A percentile compares a stretch with the other conserved stretches of the same genome.
These are phyloP conservation scores for Artemisia annua DNA, from an alignment of 129 eudicot species.

Conservation along the genomic window DNA sequence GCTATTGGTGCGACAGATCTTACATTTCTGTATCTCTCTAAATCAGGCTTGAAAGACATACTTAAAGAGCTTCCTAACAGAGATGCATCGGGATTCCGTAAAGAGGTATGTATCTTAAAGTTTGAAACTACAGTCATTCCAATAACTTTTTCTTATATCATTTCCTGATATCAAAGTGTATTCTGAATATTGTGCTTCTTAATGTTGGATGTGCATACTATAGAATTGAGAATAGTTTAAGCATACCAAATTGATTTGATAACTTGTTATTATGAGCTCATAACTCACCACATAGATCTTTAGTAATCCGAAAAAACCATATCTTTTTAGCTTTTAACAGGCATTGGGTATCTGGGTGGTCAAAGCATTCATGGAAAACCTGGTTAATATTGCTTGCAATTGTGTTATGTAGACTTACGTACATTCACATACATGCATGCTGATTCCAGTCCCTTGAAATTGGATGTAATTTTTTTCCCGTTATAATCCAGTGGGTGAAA, in stretches of 20 bases:
- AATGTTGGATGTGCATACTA: conserved; percentile 7
- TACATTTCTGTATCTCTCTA: conserved; percentile 1
- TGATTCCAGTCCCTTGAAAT: too few relatives aligned
- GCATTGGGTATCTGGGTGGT: neutral
- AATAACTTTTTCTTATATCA: neutral
- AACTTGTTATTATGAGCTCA: neutral
- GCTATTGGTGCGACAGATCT: neutral
- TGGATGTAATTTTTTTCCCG: neutral
- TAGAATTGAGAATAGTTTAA: conserved; percentile 13
- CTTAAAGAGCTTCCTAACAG: conserved; percentile 85
- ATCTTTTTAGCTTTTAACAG: neutral
- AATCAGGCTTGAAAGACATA: conserved; percentile 76
- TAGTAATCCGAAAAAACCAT: neutral
- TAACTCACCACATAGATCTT: neutral
- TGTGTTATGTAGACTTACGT: neutral
- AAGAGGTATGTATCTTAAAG: conserved; percentile 52
- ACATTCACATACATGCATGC: too few relatives aligned
- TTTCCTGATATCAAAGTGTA: neutral
- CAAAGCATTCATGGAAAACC: neutral
- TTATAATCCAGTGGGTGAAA: neutral
- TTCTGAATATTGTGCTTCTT: conserved; percentile 17
- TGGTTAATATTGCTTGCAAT: neutral
- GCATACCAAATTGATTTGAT: neutral
- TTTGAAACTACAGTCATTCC: conserved; percentile 1
- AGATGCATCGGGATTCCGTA: conserved; percentile 74